Percentiles rank a stretch among this genome's conserved stretches.
These are phyloP conservation scores for Barnettozyma hawaiiensis DNA, from an alignment of 1,139 yeast genomes.

Conservation along the genomic window DNA sequence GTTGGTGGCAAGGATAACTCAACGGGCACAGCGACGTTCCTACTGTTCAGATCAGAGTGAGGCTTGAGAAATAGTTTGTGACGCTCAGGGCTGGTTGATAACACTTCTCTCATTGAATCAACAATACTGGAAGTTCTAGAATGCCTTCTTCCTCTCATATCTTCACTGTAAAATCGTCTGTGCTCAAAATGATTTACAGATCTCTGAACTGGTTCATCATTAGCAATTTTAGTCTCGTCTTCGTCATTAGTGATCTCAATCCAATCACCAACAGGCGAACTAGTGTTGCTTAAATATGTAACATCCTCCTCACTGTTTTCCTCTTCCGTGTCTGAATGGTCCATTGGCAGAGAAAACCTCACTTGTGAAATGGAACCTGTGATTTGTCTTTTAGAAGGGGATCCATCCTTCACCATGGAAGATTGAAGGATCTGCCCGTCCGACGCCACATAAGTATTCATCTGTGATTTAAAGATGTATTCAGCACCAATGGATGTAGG, in stretches of 20 bases:
- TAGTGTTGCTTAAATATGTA: conserved; percentile 5
- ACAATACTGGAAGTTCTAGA: conserved; percentile 7
- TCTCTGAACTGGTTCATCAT: conserved; percentile 7
- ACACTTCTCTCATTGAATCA: conserved; percentile 17
- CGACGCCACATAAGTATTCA: conserved; percentile 21
- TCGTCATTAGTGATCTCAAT: conserved; percentile 8
- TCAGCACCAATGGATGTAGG: conserved; percentile 25
- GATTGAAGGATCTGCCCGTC: conserved; percentile 25
- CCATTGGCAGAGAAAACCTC: conserved; percentile 26
- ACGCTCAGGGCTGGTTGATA: conserved; percentile 18
- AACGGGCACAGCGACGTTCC: conserved; percentile 31
- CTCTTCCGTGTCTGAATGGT: conserved; percentile 9
- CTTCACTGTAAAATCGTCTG: background rate
- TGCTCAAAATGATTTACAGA: background rate
- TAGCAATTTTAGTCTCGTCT: conserved; percentile 1
- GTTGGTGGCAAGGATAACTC: conserved; percentile 32
- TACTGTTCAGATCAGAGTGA: conserved; percentile 30
- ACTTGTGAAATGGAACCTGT: conserved; percentile 27
- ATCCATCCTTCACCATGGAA: conserved; percentile 24
- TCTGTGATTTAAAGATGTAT: conserved; percentile 10
- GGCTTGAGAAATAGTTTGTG: conserved; percentile 29
- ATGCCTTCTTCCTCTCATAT: background rate
- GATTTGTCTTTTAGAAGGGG: conserved; percentile 23
- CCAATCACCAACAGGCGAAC: conserved; percentile 12
- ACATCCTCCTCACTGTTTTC: conserved; percentile 12